Conservation (phyloP, 2,329 filamentous ascomycete species). For the Pseudodiploospora longispora region DNA sequence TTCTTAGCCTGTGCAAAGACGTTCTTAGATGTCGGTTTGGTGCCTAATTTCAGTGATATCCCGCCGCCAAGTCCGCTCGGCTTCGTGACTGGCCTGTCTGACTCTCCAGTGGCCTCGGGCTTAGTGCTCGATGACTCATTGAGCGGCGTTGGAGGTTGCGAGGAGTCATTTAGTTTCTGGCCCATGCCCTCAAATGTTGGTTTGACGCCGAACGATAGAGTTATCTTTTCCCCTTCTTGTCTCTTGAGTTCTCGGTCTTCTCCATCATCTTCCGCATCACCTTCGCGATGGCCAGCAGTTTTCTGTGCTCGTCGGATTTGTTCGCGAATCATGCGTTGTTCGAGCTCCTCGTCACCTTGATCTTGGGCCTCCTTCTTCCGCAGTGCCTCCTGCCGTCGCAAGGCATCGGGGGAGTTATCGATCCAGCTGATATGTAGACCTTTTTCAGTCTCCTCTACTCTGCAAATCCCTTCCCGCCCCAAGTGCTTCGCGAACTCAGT, state of each 20-base stretch:
- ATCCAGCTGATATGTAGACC: slow-evolving; percentile 84
- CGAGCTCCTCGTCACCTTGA: slow-evolving; percentile 81
- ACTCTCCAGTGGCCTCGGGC: slow-evolving; percentile 6
- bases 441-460: slow-evolving; percentile 83
- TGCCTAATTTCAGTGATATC: slow-evolving; percentile 57
- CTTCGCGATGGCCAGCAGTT: slow-evolving; percentile 32
- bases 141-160: neutral
- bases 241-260: slow-evolving; percentile 45
- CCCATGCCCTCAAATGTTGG: slow-evolving; percentile 14
- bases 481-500: slow-evolving; percentile 87
- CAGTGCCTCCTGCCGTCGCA: slow-evolving; percentile 72
- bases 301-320: slow-evolving; percentile 72
- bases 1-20: slow-evolving; percentile 63
- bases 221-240: slow-evolving; percentile 68
- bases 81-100: slow-evolving; percentile 20
- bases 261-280: slow-evolving; percentile 32
- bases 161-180: slow-evolving; percentile 4
- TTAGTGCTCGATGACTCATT: slow-evolving; percentile 11
- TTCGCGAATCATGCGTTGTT: slow-evolving; percentile 72
- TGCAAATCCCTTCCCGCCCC: slow-evolving; percentile 76
- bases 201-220: slow-evolving; percentile 55
- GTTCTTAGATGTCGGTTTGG: slow-evolving; percentile 64
- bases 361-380: slow-evolving; percentile 79
- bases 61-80: slow-evolving; percentile 23
- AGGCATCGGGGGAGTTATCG: slow-evolving; percentile 80